Conservation (phyloP, 139 green algal genomes). For the Auxenochlorella protothecoides region DNA sequence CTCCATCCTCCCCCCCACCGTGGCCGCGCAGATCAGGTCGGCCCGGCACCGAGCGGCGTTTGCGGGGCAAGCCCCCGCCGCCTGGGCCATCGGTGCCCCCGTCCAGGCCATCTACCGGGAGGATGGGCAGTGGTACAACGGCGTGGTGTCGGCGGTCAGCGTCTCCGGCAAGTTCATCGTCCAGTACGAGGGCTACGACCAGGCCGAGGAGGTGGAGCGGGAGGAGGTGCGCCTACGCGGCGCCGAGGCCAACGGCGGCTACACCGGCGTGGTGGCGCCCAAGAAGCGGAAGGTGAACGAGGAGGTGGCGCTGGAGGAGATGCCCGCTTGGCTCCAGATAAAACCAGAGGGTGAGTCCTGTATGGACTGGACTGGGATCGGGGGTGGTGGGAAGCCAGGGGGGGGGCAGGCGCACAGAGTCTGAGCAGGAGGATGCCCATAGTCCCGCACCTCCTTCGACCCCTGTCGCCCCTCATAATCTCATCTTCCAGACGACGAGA, state of each 20-base stretch:
- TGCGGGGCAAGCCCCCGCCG: constrained; percentile 46
- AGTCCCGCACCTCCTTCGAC: neutral
- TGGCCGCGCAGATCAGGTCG: constrained; percentile 63
- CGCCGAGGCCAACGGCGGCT: constrained; percentile 26
- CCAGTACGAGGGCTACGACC: constrained; percentile 57
- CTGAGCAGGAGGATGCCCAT: too few relatives aligned
- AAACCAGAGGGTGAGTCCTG: constrained; percentile 25
- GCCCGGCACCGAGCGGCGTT: constrained; percentile 60
- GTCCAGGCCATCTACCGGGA: constrained; percentile 50
- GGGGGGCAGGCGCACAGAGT: too few relatives aligned
- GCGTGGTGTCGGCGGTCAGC: constrained; percentile 27
- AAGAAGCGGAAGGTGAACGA: constrained; percentile 66
- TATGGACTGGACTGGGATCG: neutral
- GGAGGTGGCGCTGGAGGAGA: constrained; percentile 9
- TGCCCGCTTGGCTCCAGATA: constrained; percentile 67
- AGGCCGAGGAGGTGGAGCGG: constrained; percentile 51
- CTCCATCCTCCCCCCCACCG: constrained; percentile 44
- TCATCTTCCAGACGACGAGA: constrained; percentile 51
- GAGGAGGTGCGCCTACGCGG: constrained; percentile 32
- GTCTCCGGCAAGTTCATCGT: constrained; percentile 58
- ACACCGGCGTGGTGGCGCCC: constrained; percentile 60
- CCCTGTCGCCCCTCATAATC: neutral
- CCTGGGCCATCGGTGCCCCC: constrained; percentile 63
- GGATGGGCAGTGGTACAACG: constrained; percentile 35
- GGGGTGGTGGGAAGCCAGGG: too few relatives aligned